Conservation (phyloP, 345 rosid species). For the Anastatica hierochuntica region DNA sequence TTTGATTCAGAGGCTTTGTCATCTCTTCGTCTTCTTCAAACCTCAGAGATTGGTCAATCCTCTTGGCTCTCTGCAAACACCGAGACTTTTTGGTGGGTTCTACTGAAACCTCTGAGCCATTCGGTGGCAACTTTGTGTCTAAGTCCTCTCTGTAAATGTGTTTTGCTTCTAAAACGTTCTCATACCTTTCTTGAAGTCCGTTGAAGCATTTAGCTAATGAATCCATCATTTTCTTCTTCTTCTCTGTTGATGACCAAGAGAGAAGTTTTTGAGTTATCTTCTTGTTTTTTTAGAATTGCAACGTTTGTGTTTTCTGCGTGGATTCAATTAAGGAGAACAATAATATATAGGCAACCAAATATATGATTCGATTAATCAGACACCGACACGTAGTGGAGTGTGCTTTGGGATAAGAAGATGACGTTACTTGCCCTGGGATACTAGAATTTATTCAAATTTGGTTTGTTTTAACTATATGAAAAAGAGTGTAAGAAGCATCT, state of each 20-base stretch:
- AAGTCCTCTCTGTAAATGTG: slow-evolving; percentile 15
- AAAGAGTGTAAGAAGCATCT: not conserved
- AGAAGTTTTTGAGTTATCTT: not conserved
- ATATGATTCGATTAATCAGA: not conserved
- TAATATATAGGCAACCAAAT: slow-evolving; percentile 19
- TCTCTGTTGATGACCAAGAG: not conserved
- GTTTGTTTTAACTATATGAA: not conserved
- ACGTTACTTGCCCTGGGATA: slow-evolving; percentile 15
- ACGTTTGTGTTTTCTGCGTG: not conserved
- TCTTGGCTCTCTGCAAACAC: slow-evolving; percentile 20
- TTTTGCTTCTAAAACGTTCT: slow-evolving; percentile 10
- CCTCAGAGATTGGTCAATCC: slow-evolving; percentile 15
- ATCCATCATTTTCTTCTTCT: slow-evolving; percentile 10
- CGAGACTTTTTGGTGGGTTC: slow-evolving; percentile 14
- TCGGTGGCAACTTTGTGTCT: slow-evolving; percentile 18
- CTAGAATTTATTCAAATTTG: not conserved
- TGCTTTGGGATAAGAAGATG: slow-evolving; percentile 16
- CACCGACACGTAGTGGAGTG: slow-evolving; percentile 13
- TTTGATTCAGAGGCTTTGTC: slow-evolving; percentile 10
- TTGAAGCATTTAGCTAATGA: slow-evolving; percentile 24
- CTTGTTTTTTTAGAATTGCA: not conserved
- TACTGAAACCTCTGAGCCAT: slow-evolving; percentile 7
- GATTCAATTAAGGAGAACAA: not conserved
- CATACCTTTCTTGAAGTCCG: slow-evolving; percentile 17
- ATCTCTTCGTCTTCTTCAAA: slow-evolving; percentile 25